Evolutionary conservation across 2,329 filamentous ascomycete species (phyloP).

Genomic region (Herpomyces periplanetae): DNA sequence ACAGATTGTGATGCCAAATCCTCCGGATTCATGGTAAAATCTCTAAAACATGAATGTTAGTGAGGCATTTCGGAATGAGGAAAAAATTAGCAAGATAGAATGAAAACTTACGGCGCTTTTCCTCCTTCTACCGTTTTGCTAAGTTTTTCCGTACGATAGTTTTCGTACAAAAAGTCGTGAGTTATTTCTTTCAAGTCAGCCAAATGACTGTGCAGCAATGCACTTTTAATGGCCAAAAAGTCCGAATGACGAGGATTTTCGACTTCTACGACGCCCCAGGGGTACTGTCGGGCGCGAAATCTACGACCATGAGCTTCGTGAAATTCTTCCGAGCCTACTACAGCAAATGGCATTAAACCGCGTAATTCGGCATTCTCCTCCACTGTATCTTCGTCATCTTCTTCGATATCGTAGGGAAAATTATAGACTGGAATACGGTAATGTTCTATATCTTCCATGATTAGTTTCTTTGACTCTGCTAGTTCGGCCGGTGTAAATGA

Average conservation of each 20-base stretch:
- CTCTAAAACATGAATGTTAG: slow-evolving; percentile 9
- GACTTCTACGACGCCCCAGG: slow-evolving; percentile 94
- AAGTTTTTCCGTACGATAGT: slow-evolving; percentile 99
- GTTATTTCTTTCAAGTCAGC: slow-evolving; percentile 98
- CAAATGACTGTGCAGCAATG: slow-evolving; percentile 81
- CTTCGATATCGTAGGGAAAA: slow-evolving; percentile 97
- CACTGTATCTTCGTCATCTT: slow-evolving; percentile 94
- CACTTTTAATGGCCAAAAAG: slow-evolving; percentile 84
- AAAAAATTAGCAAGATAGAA: slow-evolving; percentile 3
- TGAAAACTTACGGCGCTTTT: slow-evolving; percentile 32
- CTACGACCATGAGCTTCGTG: slow-evolving; percentile 72
- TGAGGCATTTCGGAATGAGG: slow-evolving; percentile 2
- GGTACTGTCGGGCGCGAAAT: slow-evolving; percentile 81
- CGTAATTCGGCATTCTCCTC: slow-evolving; percentile 94
- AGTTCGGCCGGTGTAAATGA: slow-evolving; percentile 82
- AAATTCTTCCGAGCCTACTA: slow-evolving; percentile 82
- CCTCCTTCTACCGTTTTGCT: slow-evolving; percentile 94
- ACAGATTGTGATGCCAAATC: slow-evolving; percentile 88
- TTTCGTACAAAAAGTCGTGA: slow-evolving; percentile 97
- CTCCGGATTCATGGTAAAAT: slow-evolving; percentile 86
- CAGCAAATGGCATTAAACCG: slow-evolving; percentile 92
- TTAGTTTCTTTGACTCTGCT: slow-evolving; percentile 94
- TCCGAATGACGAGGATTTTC: slow-evolving; percentile 97
- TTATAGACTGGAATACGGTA: slow-evolving; percentile 99
- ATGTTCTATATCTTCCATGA: slow-evolving; percentile 99